Evolutionary conservation across 2,329 filamentous ascomycete species (phyloP).

Genomic region (Pseudocercospora cruenta): DNA sequence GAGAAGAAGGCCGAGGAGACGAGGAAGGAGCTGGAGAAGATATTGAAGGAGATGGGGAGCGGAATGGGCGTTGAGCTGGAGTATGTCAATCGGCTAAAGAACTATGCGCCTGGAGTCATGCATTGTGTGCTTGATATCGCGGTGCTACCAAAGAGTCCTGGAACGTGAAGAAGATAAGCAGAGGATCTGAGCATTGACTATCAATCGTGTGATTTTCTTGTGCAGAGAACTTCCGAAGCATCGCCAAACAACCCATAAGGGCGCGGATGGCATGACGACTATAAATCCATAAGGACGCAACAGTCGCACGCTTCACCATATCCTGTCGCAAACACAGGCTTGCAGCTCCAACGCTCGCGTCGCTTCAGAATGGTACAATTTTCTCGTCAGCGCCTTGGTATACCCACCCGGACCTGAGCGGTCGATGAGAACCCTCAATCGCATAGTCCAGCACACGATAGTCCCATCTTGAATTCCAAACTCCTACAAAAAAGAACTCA

Average conservation of each 20-base stretch:
- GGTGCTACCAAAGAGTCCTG: not conserved
- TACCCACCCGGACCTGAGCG: not conserved
- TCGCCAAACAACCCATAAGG: not conserved
- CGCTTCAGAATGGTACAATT: not conserved
- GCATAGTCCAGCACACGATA: not conserved
- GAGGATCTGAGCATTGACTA: not conserved
- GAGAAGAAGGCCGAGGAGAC: constrained; percentile 50
- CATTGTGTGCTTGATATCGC: constrained; percentile 64
- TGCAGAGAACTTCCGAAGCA: not conserved
- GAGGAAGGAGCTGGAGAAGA: constrained; percentile 34
- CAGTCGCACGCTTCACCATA: not conserved
- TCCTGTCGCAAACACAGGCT: not conserved
- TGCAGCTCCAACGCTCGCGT: not conserved
- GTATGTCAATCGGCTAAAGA: constrained; percentile 59
- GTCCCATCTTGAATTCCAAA: not conserved
- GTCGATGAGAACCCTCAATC: not conserved
- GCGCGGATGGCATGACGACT: not conserved
- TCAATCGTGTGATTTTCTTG: not conserved
- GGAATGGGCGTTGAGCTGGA: constrained; percentile 34
- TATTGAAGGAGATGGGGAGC: constrained; percentile 20
- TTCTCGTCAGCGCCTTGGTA: not conserved
- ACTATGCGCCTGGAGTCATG: constrained; percentile 64
- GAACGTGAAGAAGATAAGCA: not conserved
- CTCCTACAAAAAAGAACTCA: not conserved
- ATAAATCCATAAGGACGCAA: not conserved